Conservation (phyloP, 176 grass and related monocot genomes). For the Aegilops longissima region DNA sequence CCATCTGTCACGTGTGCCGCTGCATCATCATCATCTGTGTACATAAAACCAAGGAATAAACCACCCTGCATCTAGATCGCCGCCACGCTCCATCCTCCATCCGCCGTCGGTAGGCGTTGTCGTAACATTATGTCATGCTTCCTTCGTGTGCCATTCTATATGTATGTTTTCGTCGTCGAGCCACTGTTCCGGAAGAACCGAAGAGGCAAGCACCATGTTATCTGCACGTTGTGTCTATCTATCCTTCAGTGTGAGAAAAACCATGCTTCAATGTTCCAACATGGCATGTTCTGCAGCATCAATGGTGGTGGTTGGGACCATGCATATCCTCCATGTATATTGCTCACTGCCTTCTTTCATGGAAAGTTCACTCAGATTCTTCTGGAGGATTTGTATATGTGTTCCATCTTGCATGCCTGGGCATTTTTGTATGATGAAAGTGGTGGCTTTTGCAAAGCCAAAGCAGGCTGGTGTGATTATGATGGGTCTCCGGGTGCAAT, state of each 20-base stretch:
- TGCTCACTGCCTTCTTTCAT: neutral
- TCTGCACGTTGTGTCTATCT: neutral
- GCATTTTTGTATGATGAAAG: constrained; percentile 16
- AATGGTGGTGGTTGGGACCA: neutral
- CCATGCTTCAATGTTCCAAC: neutral
- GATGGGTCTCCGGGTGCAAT: constrained; percentile 22
- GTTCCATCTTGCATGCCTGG: neutral
- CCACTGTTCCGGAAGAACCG: neutral
- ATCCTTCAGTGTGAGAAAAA: neutral
- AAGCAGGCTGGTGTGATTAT: neutral
- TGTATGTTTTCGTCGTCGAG: neutral
- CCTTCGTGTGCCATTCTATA: neutral
- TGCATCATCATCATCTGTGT: constrained; percentile 13
- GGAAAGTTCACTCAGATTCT: constrained; percentile 24
- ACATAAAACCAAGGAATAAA: neutral
- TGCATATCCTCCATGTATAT: too few species aligned
- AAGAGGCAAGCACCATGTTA: neutral
- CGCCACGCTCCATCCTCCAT: neutral
- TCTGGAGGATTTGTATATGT: neutral
- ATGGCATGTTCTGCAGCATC: constrained; percentile 8
- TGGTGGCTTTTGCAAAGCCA: constrained; percentile 23
- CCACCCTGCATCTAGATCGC: neutral
- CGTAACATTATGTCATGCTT: neutral
- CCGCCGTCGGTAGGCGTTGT: neutral
- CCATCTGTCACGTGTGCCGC: constrained; percentile 3